These are phyloP conservation scores for Sextonia rubra DNA, from an alignment of 164 flowering plant genomes.

Conservation along the genomic window DNA sequence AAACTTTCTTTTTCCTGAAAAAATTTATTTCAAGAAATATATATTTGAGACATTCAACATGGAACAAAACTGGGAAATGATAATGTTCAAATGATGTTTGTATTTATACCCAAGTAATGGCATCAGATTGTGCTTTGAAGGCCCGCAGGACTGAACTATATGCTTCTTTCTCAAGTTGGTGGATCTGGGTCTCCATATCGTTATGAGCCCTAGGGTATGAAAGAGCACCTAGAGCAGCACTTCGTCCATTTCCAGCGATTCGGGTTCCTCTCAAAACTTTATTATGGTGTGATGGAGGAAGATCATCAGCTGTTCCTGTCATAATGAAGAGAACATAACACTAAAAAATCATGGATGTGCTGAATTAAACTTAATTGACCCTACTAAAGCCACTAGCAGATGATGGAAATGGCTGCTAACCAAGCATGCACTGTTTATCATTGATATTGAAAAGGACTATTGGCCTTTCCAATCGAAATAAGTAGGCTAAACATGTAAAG, in stretches of 20 bases:
- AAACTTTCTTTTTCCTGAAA: constrained; percentile 82
- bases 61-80: constrained; percentile 3
- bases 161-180: constrained; percentile 82
- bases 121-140: constrained; percentile 95
- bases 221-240: constrained; percentile 40
- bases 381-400: background rate
- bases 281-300: constrained; percentile 75
- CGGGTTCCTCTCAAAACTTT: constrained; percentile 65
- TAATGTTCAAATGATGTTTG: constrained; percentile 1
- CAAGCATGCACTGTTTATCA: background rate
- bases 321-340: background rate
- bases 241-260: constrained; percentile 67
- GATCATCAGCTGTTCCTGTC: constrained; percentile 73
- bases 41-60: constrained; percentile 4
- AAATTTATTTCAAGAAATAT: constrained; percentile 14
- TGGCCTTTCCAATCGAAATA: background rate
- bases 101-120: constrained; percentile 79
- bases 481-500: too few species aligned
- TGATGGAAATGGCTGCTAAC: background rate
- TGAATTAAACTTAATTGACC: background rate
- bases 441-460: background rate
- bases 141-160: constrained; percentile 81
- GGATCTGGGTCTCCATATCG: constrained; percentile 80
- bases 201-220: constrained; percentile 38
- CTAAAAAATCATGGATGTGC: constrained; percentile 3